These are phyloP conservation scores for Viridothelium virens DNA, from an alignment of 495 filamentous ascomycete genomes.

Conservation along the genomic window DNA sequence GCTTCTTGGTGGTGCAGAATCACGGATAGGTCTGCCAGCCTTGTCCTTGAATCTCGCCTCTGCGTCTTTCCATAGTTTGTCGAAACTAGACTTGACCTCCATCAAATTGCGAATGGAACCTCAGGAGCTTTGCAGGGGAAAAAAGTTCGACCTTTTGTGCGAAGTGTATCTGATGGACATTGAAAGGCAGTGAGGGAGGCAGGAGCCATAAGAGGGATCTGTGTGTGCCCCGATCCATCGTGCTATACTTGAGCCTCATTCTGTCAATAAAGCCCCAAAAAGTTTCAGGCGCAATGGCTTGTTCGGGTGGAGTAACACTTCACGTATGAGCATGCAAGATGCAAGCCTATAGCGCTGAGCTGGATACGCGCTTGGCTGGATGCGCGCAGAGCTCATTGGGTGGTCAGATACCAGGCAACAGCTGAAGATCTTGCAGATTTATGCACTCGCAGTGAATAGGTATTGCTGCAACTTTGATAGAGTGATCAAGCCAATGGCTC, in stretches of 20 bases:
- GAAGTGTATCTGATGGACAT: not conserved
- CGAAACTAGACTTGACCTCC: not conserved
- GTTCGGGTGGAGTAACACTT: not conserved
- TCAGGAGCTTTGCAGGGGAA: not conserved
- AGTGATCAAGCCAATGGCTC: not conserved
- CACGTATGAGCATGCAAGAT: constrained; percentile 4
- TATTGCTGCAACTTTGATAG: constrained; percentile 1
- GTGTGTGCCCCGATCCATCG: not conserved
- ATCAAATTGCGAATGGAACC: not conserved
- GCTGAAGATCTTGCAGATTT: not conserved
- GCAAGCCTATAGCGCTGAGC: constrained; percentile 8
- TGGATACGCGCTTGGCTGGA: no score
- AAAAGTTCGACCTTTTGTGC: not conserved
- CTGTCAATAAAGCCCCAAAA: not conserved
- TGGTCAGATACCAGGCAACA: constrained; percentile 5
- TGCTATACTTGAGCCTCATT: constrained; percentile 1
- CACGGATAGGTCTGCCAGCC: not conserved
- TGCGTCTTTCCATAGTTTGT: constrained; percentile 5
- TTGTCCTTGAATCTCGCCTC: constrained; percentile 10
- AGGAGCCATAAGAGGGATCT: not conserved
- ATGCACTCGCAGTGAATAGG: not conserved
- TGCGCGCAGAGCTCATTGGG: not conserved
- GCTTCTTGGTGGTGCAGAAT: constrained; percentile 1
- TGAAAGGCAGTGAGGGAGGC: not conserved
- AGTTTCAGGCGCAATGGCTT: constrained; percentile 7